These are phyloP conservation scores for Dioszegia hungarica DNA, from an alignment of 768 basidiomycete genomes.

Conservation along the genomic window DNA sequence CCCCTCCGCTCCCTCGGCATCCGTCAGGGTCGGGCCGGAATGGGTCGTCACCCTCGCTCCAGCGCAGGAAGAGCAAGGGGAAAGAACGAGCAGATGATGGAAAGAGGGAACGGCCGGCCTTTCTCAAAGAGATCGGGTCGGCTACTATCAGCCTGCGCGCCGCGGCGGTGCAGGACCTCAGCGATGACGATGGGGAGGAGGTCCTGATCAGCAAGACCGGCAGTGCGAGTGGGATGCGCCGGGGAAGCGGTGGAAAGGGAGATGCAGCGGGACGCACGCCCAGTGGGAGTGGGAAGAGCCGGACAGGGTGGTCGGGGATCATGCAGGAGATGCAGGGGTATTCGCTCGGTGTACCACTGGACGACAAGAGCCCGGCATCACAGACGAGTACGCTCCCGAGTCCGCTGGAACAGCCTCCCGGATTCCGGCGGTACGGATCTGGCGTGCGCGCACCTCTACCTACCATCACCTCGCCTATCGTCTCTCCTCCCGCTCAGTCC, in stretches of 20 bases:
- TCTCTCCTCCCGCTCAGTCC: not conserved
- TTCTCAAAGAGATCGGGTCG: conserved; percentile 24
- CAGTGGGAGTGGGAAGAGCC: not conserved
- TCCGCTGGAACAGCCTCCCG: not conserved
- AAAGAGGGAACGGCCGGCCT: conserved; percentile 2
- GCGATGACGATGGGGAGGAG: conserved; percentile 25
- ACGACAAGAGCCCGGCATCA: not conserved
- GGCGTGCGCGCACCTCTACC: not conserved
- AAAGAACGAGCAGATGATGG: conserved; percentile 3
- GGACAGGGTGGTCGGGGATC: no score
- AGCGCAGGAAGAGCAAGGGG: conserved; percentile 5
- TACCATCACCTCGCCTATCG: not conserved
- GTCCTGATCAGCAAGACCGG: no score
- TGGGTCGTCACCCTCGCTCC: not conserved
- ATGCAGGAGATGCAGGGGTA: no score
- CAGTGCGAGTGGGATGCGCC: no score
- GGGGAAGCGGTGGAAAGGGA: not conserved
- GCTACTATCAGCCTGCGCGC: conserved; percentile 34
- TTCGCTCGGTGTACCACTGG: no score
- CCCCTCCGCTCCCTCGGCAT: not conserved
- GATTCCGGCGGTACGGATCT: not conserved
- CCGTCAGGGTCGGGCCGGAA: not conserved
- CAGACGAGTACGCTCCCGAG: not conserved
- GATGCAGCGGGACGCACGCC: no score
- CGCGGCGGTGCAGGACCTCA: conserved; percentile 21